Percentiles rank a stretch among this genome's conserved stretches.
Evolutionary conservation across 345 rosid genomes (phyloP).

Genomic region (Erucastrum elatum): DNA sequence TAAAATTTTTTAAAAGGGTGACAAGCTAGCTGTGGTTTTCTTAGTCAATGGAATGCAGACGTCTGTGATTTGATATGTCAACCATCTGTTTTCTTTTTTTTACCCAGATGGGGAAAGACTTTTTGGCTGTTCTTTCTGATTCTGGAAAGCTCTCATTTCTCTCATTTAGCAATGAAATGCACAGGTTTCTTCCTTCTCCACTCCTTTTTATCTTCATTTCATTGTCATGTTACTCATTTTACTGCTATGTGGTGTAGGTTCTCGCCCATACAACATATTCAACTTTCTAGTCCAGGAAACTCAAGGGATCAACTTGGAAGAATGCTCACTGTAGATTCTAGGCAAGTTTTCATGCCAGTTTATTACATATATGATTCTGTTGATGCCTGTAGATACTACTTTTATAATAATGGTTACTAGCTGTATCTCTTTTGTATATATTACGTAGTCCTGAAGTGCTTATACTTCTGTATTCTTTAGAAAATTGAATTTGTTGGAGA

Average conservation of each 20-base stretch:
- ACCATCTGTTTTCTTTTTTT: conserved; percentile 7
- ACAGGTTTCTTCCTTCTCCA: conserved; percentile 56
- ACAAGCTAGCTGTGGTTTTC: conserved; percentile 12
- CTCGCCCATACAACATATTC: conserved; percentile 76
- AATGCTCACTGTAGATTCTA: conserved; percentile 79
- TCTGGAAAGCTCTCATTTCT: conserved; percentile 97
- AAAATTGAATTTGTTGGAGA: conserved; percentile 3
- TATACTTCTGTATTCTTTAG: background rate
- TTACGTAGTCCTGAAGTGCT: background rate
- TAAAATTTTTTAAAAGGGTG: background rate
- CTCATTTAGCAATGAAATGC: conserved; percentile 91
- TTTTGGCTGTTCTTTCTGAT: conserved; percentile 84
- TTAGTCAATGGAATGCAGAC: background rate
- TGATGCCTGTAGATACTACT: conserved; percentile 18
- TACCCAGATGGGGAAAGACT: conserved; percentile 74
- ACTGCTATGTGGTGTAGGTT: conserved; percentile 61
- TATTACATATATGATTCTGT: conserved; percentile 6
- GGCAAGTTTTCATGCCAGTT: conserved; percentile 47
- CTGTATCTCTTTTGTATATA: background rate
- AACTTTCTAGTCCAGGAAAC: conserved; percentile 83
- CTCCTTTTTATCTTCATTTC: conserved; percentile 18
- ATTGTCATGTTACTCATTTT: conserved; percentile 20
- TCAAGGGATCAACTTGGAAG: conserved; percentile 80
- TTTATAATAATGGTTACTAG: background rate
- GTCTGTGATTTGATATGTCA: conserved; percentile 19